Base-by-base conservation (phyloP, 2,329 filamentous ascomycete species). In the Trichoderma sp. region DNA sequence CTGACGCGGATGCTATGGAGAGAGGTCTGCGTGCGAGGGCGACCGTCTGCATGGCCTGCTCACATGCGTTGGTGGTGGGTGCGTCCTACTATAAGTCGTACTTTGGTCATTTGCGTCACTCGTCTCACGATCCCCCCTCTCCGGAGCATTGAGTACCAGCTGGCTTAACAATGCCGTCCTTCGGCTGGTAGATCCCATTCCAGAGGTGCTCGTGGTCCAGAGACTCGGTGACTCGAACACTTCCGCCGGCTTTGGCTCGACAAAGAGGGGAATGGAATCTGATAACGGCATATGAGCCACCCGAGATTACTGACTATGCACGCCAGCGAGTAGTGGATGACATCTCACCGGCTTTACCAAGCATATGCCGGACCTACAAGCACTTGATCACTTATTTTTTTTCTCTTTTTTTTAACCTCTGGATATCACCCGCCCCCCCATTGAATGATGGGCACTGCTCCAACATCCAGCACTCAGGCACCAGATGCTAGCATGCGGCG, bases 81-180 rank as follows among this genome's bases (percentile, higher is more conserved):
- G 26, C 39, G 43, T 36, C 63, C 63, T 34, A 55, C 39, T 30
- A 55, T 47, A 53, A 15, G 63, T 62, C 20, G 57, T 30, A 50
- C 39, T 26, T 43, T 53, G 57, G 32, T 62, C 39, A 61, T 69
- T 62, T 61, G 66, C 66, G 57, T 69, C 66, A 69, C 57, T 69
- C 66, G 55, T 69, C 66, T 68, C 65, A 68, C 65, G 66, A 69
- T 69, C 7, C 57, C 66, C 47, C 66, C 57, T 62, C 66, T 43
- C 28, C 28, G 43, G 13, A 53, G 57, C 57, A 69, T 11, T 11
- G 66, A 39, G 26, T 68, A 13, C 28, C 20, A 36, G 17, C 17
- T 50, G 58, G 66, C 43, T 69, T 62, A 30, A 53, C 30, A 50
- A n/a, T 50, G 57, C 39, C 20, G n/a, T 34, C 28, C 20, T 15